Conservation (phyloP, 352 stramenopile species). For the Globisporangium lucens region DNA sequence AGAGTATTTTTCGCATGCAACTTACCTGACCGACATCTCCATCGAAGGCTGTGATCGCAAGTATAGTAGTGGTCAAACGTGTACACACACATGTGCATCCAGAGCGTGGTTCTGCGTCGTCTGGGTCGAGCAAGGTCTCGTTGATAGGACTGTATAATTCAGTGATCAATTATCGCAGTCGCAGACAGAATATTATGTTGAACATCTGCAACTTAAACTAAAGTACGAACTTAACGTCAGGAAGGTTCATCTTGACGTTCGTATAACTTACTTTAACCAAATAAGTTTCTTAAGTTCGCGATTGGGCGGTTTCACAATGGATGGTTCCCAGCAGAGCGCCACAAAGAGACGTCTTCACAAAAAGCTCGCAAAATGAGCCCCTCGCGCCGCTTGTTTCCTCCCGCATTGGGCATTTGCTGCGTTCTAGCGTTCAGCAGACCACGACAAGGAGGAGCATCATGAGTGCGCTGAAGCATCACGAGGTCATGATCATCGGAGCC, state of each 20-base stretch:
- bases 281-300: not conserved
- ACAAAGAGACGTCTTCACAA: not conserved
- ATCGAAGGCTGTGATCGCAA: too few relatives aligned
- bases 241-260: not conserved
- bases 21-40: too few relatives aligned
- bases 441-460: not conserved
- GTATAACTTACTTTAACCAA: not conserved
- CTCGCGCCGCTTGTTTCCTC: not conserved
- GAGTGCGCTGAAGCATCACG: constrained; percentile 30
- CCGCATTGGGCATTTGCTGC: constrained; percentile 9
- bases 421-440: not conserved
- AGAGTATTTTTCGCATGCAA: too few relatives aligned
- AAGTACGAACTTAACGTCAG: not conserved
- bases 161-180: not conserved
- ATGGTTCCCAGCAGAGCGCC: constrained; percentile 2
- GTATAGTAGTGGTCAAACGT: not conserved
- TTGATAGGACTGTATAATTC: not conserved
- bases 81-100: not conserved
- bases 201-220: not conserved
- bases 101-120: not conserved
- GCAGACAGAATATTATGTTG: not conserved
- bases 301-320: not conserved
- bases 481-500: constrained; percentile 72
- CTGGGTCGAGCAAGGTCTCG: too few relatives aligned
- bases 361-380: not conserved